These are phyloP conservation scores for Nicotiana paniculata DNA, from an alignment of 257 asterid genomes.

Conservation along the genomic window DNA sequence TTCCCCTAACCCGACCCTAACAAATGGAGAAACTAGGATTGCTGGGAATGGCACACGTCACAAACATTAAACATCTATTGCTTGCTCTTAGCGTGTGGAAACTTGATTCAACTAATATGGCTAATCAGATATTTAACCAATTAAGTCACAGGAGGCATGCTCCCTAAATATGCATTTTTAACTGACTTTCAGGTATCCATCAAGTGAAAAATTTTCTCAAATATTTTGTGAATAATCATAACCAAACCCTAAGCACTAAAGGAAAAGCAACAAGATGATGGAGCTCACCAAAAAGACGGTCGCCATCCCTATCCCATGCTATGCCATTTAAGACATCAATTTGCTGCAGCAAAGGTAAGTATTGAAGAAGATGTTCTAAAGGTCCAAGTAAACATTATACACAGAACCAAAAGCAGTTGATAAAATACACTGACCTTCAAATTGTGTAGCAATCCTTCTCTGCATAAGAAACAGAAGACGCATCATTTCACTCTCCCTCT, in stretches of 20 bases:
- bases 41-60: not conserved
- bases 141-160: too few species aligned
- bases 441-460: slow-evolving; percentile 48
- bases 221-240: not conserved
- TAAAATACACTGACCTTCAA: slow-evolving; percentile 38
- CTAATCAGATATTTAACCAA: too few species aligned
- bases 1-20: not conserved
- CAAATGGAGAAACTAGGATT: not conserved
- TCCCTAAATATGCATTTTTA: too few species aligned
- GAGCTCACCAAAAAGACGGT: slow-evolving; percentile 67
- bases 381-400: not conserved
- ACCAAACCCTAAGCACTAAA: not conserved
- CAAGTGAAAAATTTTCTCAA: not conserved
- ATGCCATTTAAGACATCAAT: slow-evolving; percentile 88
- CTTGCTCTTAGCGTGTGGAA: not conserved
- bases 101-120: too few species aligned
- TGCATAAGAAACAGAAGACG: slow-evolving; percentile 19
- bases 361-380: slow-evolving; percentile 9
- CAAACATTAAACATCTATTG: not conserved
- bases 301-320: slow-evolving; percentile 67
- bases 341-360: slow-evolving; percentile 25
- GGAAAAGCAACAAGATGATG: not conserved
- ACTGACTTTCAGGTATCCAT: not conserved
- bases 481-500: not conserved
- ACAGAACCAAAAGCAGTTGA: not conserved